These are phyloP conservation scores for Parathielavia hyrcaniae DNA, from an alignment of 495 filamentous ascomycete genomes.

Conservation along the genomic window DNA sequence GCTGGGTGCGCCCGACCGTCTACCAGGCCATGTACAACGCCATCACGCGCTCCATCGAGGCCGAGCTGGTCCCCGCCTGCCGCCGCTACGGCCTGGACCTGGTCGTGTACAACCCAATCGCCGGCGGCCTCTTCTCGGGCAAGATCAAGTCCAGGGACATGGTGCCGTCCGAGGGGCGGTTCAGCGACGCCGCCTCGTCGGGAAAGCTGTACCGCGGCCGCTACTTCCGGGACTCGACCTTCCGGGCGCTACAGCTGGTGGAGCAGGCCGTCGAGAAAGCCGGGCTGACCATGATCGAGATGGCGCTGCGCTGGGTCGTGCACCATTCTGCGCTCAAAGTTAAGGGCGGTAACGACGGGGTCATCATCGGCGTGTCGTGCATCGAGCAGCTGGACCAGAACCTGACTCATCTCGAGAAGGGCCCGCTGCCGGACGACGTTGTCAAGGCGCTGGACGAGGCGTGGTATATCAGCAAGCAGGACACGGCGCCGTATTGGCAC, in stretches of 20 bases:
- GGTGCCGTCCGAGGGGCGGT: conserved; percentile 63
- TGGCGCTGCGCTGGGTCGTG: conserved; percentile 70
- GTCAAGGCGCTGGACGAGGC: conserved; percentile 74
- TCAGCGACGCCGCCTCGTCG: conserved; percentile 46
- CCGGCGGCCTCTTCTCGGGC: conserved; percentile 77
- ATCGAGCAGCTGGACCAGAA: conserved; percentile 69
- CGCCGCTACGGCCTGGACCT: conserved; percentile 81
- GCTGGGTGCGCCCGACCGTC: conserved; percentile 64
- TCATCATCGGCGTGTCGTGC: conserved; percentile 75
- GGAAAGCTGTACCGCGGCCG: conserved; percentile 68
- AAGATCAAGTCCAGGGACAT: conserved; percentile 69
- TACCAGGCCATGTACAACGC: conserved; percentile 65
- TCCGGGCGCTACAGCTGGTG: conserved; percentile 66
- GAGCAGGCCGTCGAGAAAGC: conserved; percentile 70
- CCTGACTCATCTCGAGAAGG: conserved; percentile 72
- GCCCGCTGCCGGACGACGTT: conserved; percentile 79
- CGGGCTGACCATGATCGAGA: conserved; percentile 73
- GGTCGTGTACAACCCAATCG: conserved; percentile 86
- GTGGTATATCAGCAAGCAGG: conserved; percentile 59
- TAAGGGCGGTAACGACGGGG: conserved; percentile 67
- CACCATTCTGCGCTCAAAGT: conserved; percentile 77
- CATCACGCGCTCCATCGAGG: conserved; percentile 70
- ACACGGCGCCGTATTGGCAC: conserved; percentile 71
- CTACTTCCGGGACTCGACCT: conserved; percentile 75
- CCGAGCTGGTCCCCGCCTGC: conserved; percentile 72